Conservation (phyloP, 495 filamentous ascomycete species). For the Corynascus novoguineensis region DNA sequence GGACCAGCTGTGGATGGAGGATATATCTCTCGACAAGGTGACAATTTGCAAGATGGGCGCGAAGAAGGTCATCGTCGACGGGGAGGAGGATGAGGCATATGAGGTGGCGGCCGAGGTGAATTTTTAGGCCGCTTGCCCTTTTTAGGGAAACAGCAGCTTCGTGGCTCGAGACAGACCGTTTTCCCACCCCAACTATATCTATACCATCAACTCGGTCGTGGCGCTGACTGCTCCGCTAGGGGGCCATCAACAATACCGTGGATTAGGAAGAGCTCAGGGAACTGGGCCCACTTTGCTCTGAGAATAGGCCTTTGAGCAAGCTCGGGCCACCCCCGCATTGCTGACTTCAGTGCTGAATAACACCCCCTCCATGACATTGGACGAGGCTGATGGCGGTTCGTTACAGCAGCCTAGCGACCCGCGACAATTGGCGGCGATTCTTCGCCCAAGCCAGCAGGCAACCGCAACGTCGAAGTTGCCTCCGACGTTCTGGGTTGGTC, state of each 20-base stretch:
- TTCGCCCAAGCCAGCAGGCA: constrained; percentile 21
- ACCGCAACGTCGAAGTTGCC: constrained; percentile 6
- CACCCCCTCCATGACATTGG: not conserved
- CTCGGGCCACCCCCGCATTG: constrained; percentile 18
- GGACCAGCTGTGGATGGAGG: constrained; percentile 56
- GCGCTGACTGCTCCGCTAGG: no score
- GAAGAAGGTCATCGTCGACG: constrained; percentile 46
- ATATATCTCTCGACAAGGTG: constrained; percentile 56
- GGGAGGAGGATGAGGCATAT: constrained; percentile 45
- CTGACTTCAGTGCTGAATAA: not conserved
- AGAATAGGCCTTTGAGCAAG: not conserved
- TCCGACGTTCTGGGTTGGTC: constrained; percentile 2
- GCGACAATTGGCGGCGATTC: not conserved
- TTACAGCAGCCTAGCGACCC: constrained; percentile 5
- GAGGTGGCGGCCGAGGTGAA: constrained; percentile 48
- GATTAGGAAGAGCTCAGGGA: not conserved
- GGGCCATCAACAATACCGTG: no score
- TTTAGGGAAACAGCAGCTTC: no score
- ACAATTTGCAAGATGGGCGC: constrained; percentile 77
- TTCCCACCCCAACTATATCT: no score
- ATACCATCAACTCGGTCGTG: no score
- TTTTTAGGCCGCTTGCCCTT: constrained; percentile 20
- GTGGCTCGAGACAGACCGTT: no score
- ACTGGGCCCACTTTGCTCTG: not conserved
- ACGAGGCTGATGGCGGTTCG: constrained; percentile 2